These are phyloP conservation scores for Hypoxylon lienhwacheense DNA, from an alignment of 495 filamentous ascomycete genomes.

Conservation along the genomic window DNA sequence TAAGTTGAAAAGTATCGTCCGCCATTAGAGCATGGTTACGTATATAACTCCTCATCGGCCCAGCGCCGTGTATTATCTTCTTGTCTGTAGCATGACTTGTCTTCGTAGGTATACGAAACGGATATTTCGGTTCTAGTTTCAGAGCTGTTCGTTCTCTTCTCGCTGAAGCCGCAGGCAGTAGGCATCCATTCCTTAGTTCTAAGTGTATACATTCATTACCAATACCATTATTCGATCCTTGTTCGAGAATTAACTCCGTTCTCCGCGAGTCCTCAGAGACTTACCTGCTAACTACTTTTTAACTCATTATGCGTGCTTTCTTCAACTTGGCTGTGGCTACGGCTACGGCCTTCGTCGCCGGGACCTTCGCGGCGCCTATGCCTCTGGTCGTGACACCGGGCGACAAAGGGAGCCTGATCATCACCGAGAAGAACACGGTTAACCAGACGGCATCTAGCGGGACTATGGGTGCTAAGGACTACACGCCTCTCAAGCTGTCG, in stretches of 20 bases:
- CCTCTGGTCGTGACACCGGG: conserved; percentile 35
- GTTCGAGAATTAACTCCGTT: conserved; percentile 17
- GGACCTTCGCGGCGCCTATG: conserved; percentile 30
- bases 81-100: conserved; percentile 11
- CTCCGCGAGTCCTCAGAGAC: conserved; percentile 6
- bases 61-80: conserved; percentile 16
- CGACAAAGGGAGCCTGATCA: conserved; percentile 21
- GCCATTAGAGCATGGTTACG: conserved; percentile 28
- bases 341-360: conserved; percentile 28
- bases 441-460: conserved; percentile 27
- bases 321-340: conserved; percentile 38
- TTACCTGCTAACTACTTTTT: too few species aligned
- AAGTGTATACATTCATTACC: conserved; percentile 22
- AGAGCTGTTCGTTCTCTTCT: conserved; percentile 27
- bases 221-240: conserved; percentile 21
- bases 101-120: conserved; percentile 16
- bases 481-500: conserved; percentile 30
- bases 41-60: conserved; percentile 23
- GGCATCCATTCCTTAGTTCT: conserved; percentile 32
- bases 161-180: conserved; percentile 25
- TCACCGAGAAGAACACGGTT: conserved; percentile 37
- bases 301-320: conserved; percentile 33
- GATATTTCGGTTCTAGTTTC: conserved; percentile 27
- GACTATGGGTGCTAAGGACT: background rate
- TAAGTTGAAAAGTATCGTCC: conserved; percentile 19